These are phyloP conservation scores for Vitrella brassicaformis DNA, from an alignment of 73 alveolate species.

Conservation along the genomic window DNA sequence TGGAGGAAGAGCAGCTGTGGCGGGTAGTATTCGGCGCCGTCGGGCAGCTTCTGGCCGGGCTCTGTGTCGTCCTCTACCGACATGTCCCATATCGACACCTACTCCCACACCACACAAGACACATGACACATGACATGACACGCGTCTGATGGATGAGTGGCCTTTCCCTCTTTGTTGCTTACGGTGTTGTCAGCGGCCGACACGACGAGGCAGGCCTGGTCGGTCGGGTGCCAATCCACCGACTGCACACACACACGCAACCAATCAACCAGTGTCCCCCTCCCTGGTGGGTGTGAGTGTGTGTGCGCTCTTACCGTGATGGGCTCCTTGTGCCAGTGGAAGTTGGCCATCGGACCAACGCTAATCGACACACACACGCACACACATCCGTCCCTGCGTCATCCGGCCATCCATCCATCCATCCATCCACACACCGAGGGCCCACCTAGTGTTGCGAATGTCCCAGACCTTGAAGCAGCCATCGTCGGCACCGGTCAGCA, in stretches of 20 bases:
- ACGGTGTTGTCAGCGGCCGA: constrained; percentile 57
- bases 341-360: constrained; percentile 60
- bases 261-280: neutral
- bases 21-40: constrained; percentile 61
- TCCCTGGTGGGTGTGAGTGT: no score
- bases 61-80: constrained; percentile 72
- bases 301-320: no score
- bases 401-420: no score
- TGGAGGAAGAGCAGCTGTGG: constrained; percentile 76
- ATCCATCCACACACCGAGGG: no score
- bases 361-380: neutral
- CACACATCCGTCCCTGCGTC: no score
- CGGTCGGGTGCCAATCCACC: constrained; percentile 71
- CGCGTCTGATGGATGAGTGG: no score
- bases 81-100: constrained; percentile 74
- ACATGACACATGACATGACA: no score
- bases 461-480: constrained; percentile 79
- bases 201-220: constrained; percentile 73
- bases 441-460: constrained; percentile 48
- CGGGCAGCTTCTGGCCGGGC: neutral
- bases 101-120: no score
- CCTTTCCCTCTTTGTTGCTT: no score
- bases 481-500: constrained; percentile 79
- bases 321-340: constrained; percentile 80
- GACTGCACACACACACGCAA: constrained; percentile 2